Base-by-base conservation (phyloP, 1,284 basidiomycete species). In the Sphagnurus paluster region DNA sequence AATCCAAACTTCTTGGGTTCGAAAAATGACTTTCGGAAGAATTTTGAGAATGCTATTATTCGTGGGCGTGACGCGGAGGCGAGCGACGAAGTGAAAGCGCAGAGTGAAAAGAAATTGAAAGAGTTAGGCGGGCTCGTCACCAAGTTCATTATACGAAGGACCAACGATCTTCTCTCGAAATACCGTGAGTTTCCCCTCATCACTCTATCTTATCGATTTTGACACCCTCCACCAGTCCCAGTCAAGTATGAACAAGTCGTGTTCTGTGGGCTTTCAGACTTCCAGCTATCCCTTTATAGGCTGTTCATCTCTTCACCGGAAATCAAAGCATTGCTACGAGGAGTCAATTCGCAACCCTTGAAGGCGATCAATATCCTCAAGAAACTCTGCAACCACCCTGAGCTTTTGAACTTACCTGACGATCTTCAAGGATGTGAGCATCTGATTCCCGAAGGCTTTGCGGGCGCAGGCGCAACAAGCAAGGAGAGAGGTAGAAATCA, bases 171-270 rank as follows among this genome's bases (percentile, higher is more conserved):
- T 16, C 76, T 99, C 17, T 97, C 94, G 25, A 99, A 99, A 71
- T 99, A 99, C 62, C 67, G 94, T 95, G 52, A 55, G 92, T 82
- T 5, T 28, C 30, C 32, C 41, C 14, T 33, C 44, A 34, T 39
- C 30, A 25, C 8, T 42, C 17, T 16, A 40, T 36, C 17, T 32
- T 38, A 29, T 39, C 13, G 25, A 29, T 17, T 45, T 13, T 39
- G 32, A 29, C 43, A 45, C 42, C 36, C 44, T 17, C 21, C 39
- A 19, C 7, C 56, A 97, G 94, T 99, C 34, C 96, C 96, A 3
- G 93, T 99, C 71, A 99, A 99, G 66, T 98, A 99, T 72, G 96
- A 99, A 68, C 94, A 98, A 53, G 97, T 99, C 55, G 97, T 99
- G 1, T 99, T 99, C 69, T 98, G 96, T 67, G 78, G 83, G 38